A percentile compares a stretch with the other conserved stretches of the same genome.
Conservation (phyloP, 306 rosid species). For the Albizia julibrissin region DNA sequence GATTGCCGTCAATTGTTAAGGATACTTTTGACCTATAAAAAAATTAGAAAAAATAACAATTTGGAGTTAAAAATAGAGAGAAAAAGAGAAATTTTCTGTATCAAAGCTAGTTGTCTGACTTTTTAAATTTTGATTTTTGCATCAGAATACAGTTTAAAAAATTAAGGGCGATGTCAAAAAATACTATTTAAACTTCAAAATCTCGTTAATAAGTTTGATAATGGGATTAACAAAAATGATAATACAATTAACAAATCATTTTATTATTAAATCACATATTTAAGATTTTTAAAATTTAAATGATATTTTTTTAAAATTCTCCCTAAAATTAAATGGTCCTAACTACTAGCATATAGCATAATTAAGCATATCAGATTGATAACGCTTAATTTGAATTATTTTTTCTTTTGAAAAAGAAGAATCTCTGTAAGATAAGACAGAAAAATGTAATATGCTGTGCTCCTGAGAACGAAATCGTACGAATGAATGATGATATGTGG, state of each 20-base stretch:
- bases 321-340: neutral
- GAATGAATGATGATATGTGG: neutral
- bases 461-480: neutral
- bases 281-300: too few relatives aligned
- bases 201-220: too few relatives aligned
- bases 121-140: neutral
- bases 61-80: neutral
- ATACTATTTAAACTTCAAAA: too few relatives aligned
- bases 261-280: too few relatives aligned
- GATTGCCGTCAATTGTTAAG: too few relatives aligned
- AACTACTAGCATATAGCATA: neutral
- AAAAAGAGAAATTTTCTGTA: neutral
- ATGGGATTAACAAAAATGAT: too few relatives aligned
- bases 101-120: neutral
- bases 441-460: neutral
- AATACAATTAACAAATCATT: too few relatives aligned
- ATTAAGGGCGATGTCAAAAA: too few relatives aligned
- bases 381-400: too few relatives aligned
- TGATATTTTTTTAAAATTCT: too few relatives aligned
- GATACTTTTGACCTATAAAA: too few relatives aligned
- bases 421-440: neutral
- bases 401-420: neutral
- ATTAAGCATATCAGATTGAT: neutral
- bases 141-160: neutral
- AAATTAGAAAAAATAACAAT: too few relatives aligned